Evolutionary conservation across 306 rosid species (phyloP).

Genomic region (Castanospermum australe): DNA sequence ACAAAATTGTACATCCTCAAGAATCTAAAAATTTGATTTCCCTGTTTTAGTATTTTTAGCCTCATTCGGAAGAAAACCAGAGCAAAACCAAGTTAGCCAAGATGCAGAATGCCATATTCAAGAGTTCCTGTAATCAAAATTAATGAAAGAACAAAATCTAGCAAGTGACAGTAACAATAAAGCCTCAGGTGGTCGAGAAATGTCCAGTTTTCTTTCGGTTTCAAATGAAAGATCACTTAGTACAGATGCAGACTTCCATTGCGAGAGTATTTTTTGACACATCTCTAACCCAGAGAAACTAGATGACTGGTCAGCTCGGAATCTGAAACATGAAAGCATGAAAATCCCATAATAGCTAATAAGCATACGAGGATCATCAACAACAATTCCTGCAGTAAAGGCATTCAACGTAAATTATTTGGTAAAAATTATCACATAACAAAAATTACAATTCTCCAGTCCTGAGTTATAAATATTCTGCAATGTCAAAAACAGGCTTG

Average conservation of each 20-base stretch:
- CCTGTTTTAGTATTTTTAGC: slow-evolving; percentile 79
- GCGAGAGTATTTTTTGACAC: slow-evolving; percentile 65
- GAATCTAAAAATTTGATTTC: slow-evolving; percentile 72
- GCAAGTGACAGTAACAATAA: slow-evolving; percentile 81
- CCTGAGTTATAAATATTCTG: slow-evolving; percentile 8
- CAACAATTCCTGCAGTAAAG: slow-evolving; percentile 61
- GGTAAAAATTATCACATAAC: background rate
- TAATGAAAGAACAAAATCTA: slow-evolving; percentile 85
- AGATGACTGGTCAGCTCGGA: slow-evolving; percentile 74
- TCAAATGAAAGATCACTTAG: slow-evolving; percentile 90
- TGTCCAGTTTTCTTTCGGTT: slow-evolving; percentile 98
- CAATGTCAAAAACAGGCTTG: background rate
- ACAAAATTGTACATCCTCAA: slow-evolving; percentile 81
- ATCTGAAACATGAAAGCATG: slow-evolving; percentile 91
- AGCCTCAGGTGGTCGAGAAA: slow-evolving; percentile 84
- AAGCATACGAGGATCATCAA: slow-evolving; percentile 81
- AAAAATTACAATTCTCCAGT: slow-evolving; percentile 6
- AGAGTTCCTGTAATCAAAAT: slow-evolving; percentile 90
- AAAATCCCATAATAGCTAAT: slow-evolving; percentile 78
- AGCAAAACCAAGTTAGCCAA: slow-evolving; percentile 95
- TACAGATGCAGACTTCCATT: slow-evolving; percentile 66
- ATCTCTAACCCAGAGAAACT: slow-evolving; percentile 56
- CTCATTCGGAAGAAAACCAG: slow-evolving; percentile 81
- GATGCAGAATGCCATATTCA: slow-evolving; percentile 89
- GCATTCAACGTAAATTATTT: slow-evolving; percentile 16